These are phyloP conservation scores for Irpex sp. DNA, from an alignment of 1,284 basidiomycete genomes.

Conservation along the genomic window DNA sequence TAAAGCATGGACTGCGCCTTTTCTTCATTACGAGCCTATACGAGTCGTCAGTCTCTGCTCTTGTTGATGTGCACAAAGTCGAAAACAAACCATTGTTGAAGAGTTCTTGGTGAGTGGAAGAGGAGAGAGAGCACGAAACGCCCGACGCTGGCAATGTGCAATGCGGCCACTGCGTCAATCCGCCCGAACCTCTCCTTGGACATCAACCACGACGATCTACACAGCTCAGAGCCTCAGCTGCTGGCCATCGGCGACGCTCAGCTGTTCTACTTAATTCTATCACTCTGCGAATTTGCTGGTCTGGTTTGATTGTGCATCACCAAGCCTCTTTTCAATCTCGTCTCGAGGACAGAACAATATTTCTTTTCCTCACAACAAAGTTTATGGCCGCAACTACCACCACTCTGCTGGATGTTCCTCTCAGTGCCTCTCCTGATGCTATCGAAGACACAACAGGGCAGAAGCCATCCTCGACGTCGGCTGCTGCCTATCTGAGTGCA, in stretches of 20 bases:
- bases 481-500: not conserved
- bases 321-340: not conserved
- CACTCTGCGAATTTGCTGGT: not conserved
- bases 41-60: not conserved
- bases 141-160: not conserved
- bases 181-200: not conserved
- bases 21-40: slow-evolving; percentile 92
- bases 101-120: not conserved
- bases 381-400: not conserved
- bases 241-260: not conserved
- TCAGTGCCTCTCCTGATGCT: not conserved
- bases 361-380: not conserved
- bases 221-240: not conserved
- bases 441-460: not conserved
- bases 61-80: not conserved
- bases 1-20: slow-evolving; percentile 99
- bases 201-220: slow-evolving; percentile 3
- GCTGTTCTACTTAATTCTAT: not conserved
- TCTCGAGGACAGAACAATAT: not conserved
- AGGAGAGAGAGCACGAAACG: not conserved
- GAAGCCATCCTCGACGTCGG: not conserved
- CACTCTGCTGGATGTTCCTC: not conserved
- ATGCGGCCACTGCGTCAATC: not conserved
- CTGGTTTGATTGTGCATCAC: not conserved
- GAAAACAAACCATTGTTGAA: slow-evolving; percentile 13